phyloP scores from a whole-genome alignment of 495 filamentous ascomycete species.

The Penicillium cataractarum region DNA sequence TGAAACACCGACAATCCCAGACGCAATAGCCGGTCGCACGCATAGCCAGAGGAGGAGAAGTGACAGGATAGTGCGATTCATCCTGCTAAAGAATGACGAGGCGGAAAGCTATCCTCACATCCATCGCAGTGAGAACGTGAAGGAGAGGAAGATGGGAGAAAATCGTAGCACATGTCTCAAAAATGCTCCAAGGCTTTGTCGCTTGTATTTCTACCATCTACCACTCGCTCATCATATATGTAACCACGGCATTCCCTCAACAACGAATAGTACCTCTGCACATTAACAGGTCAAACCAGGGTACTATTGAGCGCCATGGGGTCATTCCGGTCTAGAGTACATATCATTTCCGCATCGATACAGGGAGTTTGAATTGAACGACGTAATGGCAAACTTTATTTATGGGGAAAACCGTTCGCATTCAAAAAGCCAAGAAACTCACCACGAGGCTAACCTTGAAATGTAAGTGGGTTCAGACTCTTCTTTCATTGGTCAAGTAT shows the following conservation, averaged over 20 bases:
- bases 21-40: not conserved
- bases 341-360: not conserved
- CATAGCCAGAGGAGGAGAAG: slow-evolving; percentile 7
- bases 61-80: slow-evolving; percentile 1
- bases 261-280: not conserved
- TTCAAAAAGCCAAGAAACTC: slow-evolving; percentile 1
- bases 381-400: slow-evolving; percentile 15
- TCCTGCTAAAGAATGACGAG: not conserved
- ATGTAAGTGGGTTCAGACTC: not conserved
- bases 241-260: not conserved
- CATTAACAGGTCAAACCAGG: not conserved
- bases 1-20: not conserved
- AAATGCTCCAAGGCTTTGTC: not conserved
- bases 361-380: slow-evolving; percentile 6
- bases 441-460: not conserved
- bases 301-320: not conserved
- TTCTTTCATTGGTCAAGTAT: not conserved
- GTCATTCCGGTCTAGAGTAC: not conserved
- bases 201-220: slow-evolving; percentile 1
- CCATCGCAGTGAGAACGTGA: slow-evolving; percentile 2
- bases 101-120: not conserved
- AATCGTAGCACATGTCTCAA: not conserved
- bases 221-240: not conserved
- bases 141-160: not conserved
- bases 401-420: not conserved